phyloP scores from a whole-genome alignment of 139 green algal genomes.

The Nannochloris sp. region DNA sequence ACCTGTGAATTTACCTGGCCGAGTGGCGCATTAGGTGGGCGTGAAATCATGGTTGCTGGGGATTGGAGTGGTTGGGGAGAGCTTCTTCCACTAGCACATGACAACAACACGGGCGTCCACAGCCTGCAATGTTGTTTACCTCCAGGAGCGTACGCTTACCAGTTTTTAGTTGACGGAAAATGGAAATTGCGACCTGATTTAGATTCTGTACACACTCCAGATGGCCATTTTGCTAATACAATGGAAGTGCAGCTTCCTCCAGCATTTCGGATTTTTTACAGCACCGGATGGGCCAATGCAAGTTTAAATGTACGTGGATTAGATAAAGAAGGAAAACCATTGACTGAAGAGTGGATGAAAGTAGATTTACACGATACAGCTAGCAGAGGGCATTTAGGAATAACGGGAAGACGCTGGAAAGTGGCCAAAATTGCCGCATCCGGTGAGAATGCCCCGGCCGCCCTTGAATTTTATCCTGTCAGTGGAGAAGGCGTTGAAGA shows the following conservation, averaged over 20 bases:
- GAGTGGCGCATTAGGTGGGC: slow-evolving; percentile 3
- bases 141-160: slow-evolving; percentile 40
- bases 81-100: slow-evolving; percentile 27
- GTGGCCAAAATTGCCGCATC: not conserved
- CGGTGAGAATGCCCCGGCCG: not conserved
- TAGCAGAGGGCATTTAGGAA: not conserved
- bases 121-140: slow-evolving; percentile 32
- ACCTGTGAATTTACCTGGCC: slow-evolving; percentile 36
- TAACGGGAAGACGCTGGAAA: not conserved
- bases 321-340: slow-evolving; percentile 8
- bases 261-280: slow-evolving; percentile 50
- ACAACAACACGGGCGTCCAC: slow-evolving; percentile 4
- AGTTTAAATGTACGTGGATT: slow-evolving; percentile 20
- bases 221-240: slow-evolving; percentile 35
- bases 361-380: slow-evolving; percentile 7
- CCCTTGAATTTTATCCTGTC: slow-evolving; percentile 40
- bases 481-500: slow-evolving; percentile 25
- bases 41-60: slow-evolving; percentile 38
- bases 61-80: slow-evolving; percentile 41
- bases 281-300: slow-evolving; percentile 43
- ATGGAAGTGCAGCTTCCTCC: slow-evolving; percentile 22
- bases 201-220: slow-evolving; percentile 19
- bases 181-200: slow-evolving; percentile 33
- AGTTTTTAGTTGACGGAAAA: slow-evolving; percentile 49
- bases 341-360: slow-evolving; percentile 30